Evolutionary conservation across 1,139 yeast genomes (phyloP).

Genomic region (Kazachstania sp.): DNA sequence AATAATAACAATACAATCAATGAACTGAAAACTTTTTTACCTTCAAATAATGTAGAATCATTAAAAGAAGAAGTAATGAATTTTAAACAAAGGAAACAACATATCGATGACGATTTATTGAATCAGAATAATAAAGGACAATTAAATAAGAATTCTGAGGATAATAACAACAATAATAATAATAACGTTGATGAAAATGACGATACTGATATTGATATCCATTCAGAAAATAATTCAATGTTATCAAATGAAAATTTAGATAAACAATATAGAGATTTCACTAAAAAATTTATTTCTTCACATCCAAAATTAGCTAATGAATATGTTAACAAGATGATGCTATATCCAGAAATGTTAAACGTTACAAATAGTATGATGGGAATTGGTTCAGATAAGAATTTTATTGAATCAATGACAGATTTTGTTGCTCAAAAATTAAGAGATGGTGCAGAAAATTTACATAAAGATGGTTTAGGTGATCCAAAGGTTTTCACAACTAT

Average conservation of each 20-base stretch:
- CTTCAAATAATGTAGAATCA: conserved; percentile 21
- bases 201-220: not conserved
- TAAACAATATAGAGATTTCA: conserved; percentile 23
- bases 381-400: conserved; percentile 23
- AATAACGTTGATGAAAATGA: not conserved
- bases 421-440: conserved; percentile 19
- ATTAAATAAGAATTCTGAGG: not conserved
- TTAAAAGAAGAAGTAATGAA: conserved; percentile 29
- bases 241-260: not conserved
- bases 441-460: conserved; percentile 3
- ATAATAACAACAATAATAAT: not conserved
- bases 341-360: conserved; percentile 29
- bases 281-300: conserved; percentile 28
- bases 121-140: conserved; percentile 1
- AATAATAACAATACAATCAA: conserved; percentile 5
- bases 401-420: conserved; percentile 27
- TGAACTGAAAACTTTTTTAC: conserved; percentile 20
- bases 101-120: not conserved
- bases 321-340: conserved; percentile 27
- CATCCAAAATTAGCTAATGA: conserved; percentile 30
- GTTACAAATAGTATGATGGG: conserved; percentile 29
- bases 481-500: conserved; percentile 25
- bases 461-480: conserved; percentile 14
- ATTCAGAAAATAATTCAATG: too few species aligned
- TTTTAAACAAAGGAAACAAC: conserved; percentile 27